Conservation (phyloP, 208 protist genomes). For the Sergeia podlipaevii region DNA sequence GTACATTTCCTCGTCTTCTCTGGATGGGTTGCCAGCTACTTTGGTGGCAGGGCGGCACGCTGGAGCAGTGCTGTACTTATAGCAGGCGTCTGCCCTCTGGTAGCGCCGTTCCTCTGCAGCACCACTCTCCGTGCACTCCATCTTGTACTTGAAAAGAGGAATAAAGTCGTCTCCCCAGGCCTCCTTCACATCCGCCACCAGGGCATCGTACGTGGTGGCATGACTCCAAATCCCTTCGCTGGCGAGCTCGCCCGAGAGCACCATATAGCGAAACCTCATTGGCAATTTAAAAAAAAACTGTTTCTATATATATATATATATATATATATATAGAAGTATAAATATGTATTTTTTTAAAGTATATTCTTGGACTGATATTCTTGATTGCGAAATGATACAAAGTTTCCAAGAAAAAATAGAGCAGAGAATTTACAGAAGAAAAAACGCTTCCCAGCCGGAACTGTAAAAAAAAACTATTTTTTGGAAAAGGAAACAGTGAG, state of each 20-base stretch:
- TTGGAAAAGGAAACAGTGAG: no score
- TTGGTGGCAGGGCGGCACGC: conserved; percentile 8
- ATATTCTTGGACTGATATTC: no score
- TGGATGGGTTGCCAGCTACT: conserved; percentile 5
- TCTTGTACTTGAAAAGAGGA: conserved; percentile 41
- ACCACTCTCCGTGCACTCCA: conserved; percentile 8
- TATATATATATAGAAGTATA: no score
- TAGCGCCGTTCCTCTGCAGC: conserved; percentile 4
- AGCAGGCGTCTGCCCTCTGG: neutral
- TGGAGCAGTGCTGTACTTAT: neutral
- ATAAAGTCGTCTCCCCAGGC: conserved; percentile 23
- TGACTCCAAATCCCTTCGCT: conserved; percentile 31
- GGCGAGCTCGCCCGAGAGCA: conserved; percentile 20
- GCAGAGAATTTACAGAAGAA: no score
- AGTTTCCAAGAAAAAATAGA: no score
- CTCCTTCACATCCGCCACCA: conserved; percentile 19
- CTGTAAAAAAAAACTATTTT: no score
- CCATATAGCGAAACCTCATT: conserved; percentile 18
- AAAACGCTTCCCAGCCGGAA: no score
- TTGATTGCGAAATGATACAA: no score
- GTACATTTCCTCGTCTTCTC: neutral
- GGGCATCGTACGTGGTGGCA: conserved; percentile 17
- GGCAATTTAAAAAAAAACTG: no score
- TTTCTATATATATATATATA: no score
- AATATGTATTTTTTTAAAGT: no score